These are phyloP conservation scores for Penicillium desertorum DNA, from an alignment of 495 filamentous ascomycete genomes.

Conservation along the genomic window DNA sequence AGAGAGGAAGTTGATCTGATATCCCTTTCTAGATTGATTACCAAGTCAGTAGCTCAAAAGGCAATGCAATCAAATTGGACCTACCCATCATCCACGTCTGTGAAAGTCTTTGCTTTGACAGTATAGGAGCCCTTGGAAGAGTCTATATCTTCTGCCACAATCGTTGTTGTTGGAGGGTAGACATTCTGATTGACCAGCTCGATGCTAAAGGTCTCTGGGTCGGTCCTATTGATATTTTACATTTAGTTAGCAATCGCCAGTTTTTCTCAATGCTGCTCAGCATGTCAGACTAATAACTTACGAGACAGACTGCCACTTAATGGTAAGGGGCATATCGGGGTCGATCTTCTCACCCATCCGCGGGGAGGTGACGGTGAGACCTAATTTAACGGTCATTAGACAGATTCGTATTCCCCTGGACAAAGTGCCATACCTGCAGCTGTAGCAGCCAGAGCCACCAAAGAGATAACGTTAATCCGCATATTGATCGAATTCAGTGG, in stretches of 20 bases:
- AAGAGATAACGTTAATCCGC: slow-evolving; percentile 19
- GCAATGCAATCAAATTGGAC: not conserved
- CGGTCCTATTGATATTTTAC: slow-evolving; percentile 25
- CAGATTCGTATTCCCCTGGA: no score
- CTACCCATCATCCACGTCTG: slow-evolving; percentile 29
- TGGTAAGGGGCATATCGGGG: slow-evolving; percentile 25
- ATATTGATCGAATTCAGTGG: slow-evolving; percentile 13
- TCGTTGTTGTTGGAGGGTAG: slow-evolving; percentile 40
- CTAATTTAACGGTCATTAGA: slow-evolving; percentile 13
- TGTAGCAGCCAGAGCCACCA: slow-evolving; percentile 21
- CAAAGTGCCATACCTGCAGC: slow-evolving; percentile 20
- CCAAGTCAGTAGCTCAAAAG: not conserved
- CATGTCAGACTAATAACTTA: slow-evolving; percentile 11
- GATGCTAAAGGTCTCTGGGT: slow-evolving; percentile 36
- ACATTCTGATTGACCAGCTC: slow-evolving; percentile 38
- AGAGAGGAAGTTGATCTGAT: slow-evolving; percentile 39
- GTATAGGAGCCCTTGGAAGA: slow-evolving; percentile 31
- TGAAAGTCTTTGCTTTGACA: slow-evolving; percentile 25
- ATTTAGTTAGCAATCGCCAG: not conserved
- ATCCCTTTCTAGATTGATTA: slow-evolving; percentile 23
- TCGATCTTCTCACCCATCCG: slow-evolving; percentile 26
- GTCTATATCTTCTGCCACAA: slow-evolving; percentile 36
- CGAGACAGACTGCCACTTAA: slow-evolving; percentile 35
- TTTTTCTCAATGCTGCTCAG: not conserved
- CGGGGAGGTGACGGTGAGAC: slow-evolving; percentile 29